phyloP scores from a whole-genome alignment of 306 rosid genomes.

The cucumber (Cucumis sativus) region Cucumber_9930_V3 NC_026661.2:13071001-13071500 shows the following conservation, averaged over 20 bases:
- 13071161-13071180: no score
- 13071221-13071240: constrained; percentile 10
- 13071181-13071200: background rate
- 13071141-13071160: no score
- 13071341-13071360: background rate
- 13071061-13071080: no score
- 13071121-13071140: no score
- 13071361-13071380: background rate
- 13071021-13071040: no score
- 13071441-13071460: background rate
- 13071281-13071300: background rate
- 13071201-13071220: constrained; percentile 7
- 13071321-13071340: constrained; percentile 4
- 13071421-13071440: background rate
- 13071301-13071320: constrained; percentile 9
- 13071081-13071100: no score
- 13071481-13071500: background rate
- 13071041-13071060: no score
- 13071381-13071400: background rate
- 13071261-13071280: constrained; percentile 2
- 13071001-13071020: no score
- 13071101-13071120: no score
- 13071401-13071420: background rate
- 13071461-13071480: background rate
- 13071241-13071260: constrained; percentile 8